These are phyloP conservation scores for Botrytis sinoallii DNA, from an alignment of 2,329 filamentous ascomycete genomes.

Conservation along the genomic window DNA sequence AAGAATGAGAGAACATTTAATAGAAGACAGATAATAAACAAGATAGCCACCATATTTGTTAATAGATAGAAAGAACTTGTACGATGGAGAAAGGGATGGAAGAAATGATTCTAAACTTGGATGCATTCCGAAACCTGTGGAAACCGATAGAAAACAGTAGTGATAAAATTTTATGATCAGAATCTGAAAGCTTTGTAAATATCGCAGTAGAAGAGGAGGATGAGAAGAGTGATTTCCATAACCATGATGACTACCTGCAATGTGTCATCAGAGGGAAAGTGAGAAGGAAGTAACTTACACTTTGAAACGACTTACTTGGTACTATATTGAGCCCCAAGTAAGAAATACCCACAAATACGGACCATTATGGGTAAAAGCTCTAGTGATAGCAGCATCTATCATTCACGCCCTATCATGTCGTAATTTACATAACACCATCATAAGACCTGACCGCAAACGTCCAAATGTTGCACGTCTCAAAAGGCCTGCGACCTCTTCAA, in stretches of 20 bases:
- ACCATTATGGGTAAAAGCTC: not conserved
- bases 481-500: not conserved
- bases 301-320: accelerated
- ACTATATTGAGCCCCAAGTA: too few species aligned
- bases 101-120: not conserved
- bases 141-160: not conserved
- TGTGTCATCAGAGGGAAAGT: not conserved
- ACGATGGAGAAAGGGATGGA: not conserved
- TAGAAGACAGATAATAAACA: not conserved
- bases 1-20: not conserved
- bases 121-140: not conserved
- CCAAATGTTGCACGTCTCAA: not conserved
- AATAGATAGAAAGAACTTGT: not conserved
- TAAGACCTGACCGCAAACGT: not conserved
- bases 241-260: not conserved
- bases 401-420: not conserved
- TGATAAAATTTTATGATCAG: not conserved
- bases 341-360: accelerated
- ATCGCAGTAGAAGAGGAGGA: not conserved
- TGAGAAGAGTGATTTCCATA: not conserved
- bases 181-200: not conserved
- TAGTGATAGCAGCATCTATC: not conserved
- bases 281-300: not conserved
- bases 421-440: too few species aligned
- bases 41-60: too few species aligned